Evolutionary conservation across 768 basidiomycete genomes (phyloP), one percentile per base, ranked within the genome.

Genomic region (Megacollybia marginata): DNA sequence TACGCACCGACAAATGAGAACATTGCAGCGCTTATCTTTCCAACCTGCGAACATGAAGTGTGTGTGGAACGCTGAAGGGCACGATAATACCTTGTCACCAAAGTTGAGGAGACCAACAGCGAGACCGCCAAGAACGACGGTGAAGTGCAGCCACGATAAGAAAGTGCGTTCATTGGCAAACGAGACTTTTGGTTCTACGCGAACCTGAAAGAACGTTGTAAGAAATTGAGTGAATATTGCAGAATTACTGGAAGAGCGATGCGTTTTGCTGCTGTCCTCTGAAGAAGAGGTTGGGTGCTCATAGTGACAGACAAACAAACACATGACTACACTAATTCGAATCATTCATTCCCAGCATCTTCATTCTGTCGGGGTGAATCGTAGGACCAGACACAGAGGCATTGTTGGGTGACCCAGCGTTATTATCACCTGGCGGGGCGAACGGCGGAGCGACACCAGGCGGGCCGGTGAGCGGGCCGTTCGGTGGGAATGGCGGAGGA

Each of bases 111-210:
- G 69, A 10, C 96, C 96, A 12, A 98, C 93, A 1, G 93, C 89
- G 43, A 99, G 78, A 50, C 96, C 96, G 28, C 95, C 94, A 8
- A 99, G 83, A 51, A 99, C 92, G 68, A 98, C 92, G 36, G 94
- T 93, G 65, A 96, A 97, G 67, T 96, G 93, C 45, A 97, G 79
- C 96, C 95, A 98, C 77, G 93, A 94, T 42, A 99, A 76, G 70
- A 98, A 98, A 0, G 96, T 93, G 49, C 90, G 82, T 66, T 93
- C 92, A 66, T 94, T 94, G 40, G 92, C 92, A 58, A 94, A 95
- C 44, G 91, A 91, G 53, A 95, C 92, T 59, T 95, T 95, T 32
- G 92, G 92, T 66, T 95, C 92, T 47, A 92, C n/a, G 23, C 23
- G 23, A 40, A 15, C 15, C 15, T 40, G 8, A 40, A 16, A 10